Conservation (phyloP, 805 yeast species). For the Pichia paraexigua region DNA sequence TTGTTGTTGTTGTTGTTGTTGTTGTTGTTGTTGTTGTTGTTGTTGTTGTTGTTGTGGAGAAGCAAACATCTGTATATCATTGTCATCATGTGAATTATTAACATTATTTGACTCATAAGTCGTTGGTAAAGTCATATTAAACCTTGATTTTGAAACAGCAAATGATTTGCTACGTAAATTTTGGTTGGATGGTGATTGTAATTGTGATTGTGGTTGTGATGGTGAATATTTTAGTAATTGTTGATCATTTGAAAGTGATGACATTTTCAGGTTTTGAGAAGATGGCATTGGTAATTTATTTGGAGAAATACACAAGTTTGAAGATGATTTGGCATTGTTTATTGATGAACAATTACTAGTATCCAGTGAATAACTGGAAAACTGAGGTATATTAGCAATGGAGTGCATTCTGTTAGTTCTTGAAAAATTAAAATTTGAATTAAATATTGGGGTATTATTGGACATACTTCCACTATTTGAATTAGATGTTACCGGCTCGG, state of each 20-base stretch:
- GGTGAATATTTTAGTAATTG: neutral
- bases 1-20: constrained; percentile 6
- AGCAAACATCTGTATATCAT: neutral
- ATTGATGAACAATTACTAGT: neutral
- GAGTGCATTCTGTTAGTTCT: constrained; percentile 3
- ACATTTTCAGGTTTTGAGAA: neutral
- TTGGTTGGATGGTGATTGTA: neutral
- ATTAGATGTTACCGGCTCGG: neutral
- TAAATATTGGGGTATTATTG: neutral
- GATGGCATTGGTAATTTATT: neutral
- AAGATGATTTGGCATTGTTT: neutral
- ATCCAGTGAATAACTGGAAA: neutral
- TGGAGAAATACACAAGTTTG: neutral
- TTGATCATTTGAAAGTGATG: neutral
- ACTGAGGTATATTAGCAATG: constrained; percentile 1
- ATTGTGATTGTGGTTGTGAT: neutral
- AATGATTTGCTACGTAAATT: constrained; percentile 4
- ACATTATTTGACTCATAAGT: constrained; percentile 20
- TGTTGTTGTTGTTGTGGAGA: neutral
- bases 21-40: neutral
- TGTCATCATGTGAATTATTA: neutral
- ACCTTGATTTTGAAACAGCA: constrained; percentile 12
- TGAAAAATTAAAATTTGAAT: neutral
- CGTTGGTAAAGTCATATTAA: constrained; percentile 20
- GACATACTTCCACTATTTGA: neutral